phyloP scores from a whole-genome alignment of 768 basidiomycete genomes.

The Kwoniella sp. region DNA sequence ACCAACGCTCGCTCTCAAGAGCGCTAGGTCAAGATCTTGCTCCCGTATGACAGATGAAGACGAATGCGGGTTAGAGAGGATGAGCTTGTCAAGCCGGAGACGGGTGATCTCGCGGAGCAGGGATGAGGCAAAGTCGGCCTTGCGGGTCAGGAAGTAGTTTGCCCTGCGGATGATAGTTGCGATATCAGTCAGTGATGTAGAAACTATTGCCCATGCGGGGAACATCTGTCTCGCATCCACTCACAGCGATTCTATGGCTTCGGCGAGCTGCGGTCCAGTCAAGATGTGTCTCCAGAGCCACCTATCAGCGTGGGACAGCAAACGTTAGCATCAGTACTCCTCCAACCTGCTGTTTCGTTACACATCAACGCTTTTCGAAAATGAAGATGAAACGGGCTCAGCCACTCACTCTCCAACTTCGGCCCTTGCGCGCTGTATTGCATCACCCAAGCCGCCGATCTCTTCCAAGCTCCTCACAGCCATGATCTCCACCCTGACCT shows the following conservation, averaged over 20 bases:
- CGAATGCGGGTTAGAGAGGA: constrained; percentile 64
- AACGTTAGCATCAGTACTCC: constrained; percentile 4
- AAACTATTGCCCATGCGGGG: too few species aligned
- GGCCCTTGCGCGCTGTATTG: constrained; percentile 73
- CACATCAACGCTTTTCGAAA: not conserved
- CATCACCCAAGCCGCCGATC: constrained; percentile 72
- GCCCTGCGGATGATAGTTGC: constrained; percentile 62
- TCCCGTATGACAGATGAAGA: constrained; percentile 73
- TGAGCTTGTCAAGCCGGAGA: constrained; percentile 76
- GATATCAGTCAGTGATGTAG: not conserved
- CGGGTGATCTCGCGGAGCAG: constrained; percentile 85
- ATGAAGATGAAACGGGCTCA: not conserved
- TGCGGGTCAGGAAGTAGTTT: constrained; percentile 82
- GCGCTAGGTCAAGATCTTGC: constrained; percentile 82
- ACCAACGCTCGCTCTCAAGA: constrained; percentile 83
- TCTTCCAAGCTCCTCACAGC: constrained; percentile 63
- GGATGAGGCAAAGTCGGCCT: constrained; percentile 82
- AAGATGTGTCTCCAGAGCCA: constrained; percentile 92
- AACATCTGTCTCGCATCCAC: constrained; percentile 48
- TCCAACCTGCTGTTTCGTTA: not conserved
- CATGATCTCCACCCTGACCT: constrained; percentile 68
- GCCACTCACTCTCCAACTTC: constrained; percentile 70
- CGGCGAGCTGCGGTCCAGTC: constrained; percentile 77
- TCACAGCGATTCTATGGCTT: constrained; percentile 81
- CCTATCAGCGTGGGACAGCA: constrained; percentile 18